A percentile compares a stretch with the other conserved stretches of the same genome.
Evolutionary conservation across 768 basidiomycete genomes (phyloP).

Genomic region (Agrocybe praecox): DNA sequence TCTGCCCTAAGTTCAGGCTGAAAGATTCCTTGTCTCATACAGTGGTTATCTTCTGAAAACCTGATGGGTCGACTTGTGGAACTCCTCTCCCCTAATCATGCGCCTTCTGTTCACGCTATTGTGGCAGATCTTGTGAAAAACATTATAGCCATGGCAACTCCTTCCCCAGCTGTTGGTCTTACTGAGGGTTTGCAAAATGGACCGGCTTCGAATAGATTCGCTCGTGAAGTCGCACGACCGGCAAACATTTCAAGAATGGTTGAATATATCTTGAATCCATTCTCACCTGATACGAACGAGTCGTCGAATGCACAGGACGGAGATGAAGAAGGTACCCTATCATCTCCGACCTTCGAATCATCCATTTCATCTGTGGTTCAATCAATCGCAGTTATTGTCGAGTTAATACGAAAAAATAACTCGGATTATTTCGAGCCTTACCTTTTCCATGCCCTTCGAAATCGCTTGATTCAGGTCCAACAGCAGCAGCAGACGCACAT

Average conservation of each 20-base stretch:
- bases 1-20: slow-evolving; percentile 18
- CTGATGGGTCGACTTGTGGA: slow-evolving; percentile 82
- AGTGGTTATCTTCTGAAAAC: slow-evolving; percentile 89
- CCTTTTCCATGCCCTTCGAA: slow-evolving; percentile 91
- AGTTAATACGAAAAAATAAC: slow-evolving; percentile 96
- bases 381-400: slow-evolving; percentile 87
- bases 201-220: slow-evolving; percentile 82
- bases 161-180: slow-evolving; percentile 77
- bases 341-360: slow-evolving; percentile 46
- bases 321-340: slow-evolving; percentile 17
- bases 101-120: slow-evolving; percentile 78
- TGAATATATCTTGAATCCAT: slow-evolving; percentile 76
- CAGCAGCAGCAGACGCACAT: slow-evolving; percentile 72
- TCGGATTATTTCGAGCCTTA: slow-evolving; percentile 99
- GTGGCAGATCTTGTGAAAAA: slow-evolving; percentile 92
- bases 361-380: slow-evolving; percentile 81
- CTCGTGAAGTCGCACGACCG: slow-evolving; percentile 80
- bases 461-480: slow-evolving; percentile 86
- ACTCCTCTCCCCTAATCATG: slow-evolving; percentile 77
- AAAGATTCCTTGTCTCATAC: slow-evolving; percentile 13
- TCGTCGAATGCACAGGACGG: slow-evolving; percentile 20
- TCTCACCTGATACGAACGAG: slow-evolving; percentile 31
- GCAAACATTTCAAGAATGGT: slow-evolving; percentile 72
- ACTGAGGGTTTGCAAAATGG: slow-evolving; percentile 70
- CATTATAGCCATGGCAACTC: slow-evolving; percentile 92